phyloP scores from a whole-genome alignment of 176 grass and related monocot species.

The Hordeum vulgare region DNA sequence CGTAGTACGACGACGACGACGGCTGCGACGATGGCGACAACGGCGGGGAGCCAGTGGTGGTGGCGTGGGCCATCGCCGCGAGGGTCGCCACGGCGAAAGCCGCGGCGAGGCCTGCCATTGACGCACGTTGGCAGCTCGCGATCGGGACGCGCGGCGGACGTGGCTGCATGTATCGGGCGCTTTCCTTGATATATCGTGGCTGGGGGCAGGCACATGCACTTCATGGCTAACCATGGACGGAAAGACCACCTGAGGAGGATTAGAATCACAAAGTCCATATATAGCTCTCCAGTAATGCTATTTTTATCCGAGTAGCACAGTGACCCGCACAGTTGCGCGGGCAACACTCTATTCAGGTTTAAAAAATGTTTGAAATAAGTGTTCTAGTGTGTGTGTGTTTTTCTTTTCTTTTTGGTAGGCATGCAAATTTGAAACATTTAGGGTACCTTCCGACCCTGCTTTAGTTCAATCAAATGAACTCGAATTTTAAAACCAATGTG shows the following conservation, averaged over 20 bases:
- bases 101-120: conserved; percentile 28
- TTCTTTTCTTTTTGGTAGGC: no score
- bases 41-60: neutral
- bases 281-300: no score
- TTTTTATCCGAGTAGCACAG: no score
- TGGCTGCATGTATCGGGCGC: neutral
- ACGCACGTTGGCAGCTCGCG: neutral
- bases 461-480: no score
- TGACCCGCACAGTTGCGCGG: no score
- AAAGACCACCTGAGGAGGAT: neutral
- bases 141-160: neutral
- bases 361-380: no score
- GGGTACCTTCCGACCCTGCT: no score
- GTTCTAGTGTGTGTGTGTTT: no score
- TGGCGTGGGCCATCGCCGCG: neutral
- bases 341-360: no score
- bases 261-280: no score
- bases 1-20: conserved; percentile 18
- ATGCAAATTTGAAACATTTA: no score
- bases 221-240: neutral
- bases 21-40: neutral
- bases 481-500: no score
- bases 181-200: neutral
- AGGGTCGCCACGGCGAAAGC: neutral
- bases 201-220: neutral